These are phyloP conservation scores for Suillus variegatus DNA, from an alignment of 768 basidiomycete genomes.

Conservation along the genomic window DNA sequence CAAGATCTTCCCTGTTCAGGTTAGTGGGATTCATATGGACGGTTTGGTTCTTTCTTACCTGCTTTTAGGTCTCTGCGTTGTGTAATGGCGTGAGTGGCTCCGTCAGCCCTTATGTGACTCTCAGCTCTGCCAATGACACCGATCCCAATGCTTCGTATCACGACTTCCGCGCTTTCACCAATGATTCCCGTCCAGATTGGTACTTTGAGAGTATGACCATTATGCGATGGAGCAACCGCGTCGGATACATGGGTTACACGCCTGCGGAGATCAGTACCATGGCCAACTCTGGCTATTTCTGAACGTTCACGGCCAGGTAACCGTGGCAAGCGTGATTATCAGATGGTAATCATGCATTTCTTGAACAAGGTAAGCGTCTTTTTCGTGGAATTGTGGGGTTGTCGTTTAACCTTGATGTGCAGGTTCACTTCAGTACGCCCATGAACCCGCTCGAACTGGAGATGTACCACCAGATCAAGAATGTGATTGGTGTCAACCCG, in stretches of 20 bases:
- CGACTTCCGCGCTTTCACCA: conserved; percentile 89
- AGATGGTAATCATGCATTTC: conserved; percentile 65
- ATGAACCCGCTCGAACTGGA: conserved; percentile 98
- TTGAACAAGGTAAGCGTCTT: conserved; percentile 53
- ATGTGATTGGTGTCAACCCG: conserved; percentile 98
- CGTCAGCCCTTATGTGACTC: conserved; percentile 81
- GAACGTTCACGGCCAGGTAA: conserved; percentile 67
- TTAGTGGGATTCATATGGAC: no score
- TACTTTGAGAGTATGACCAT: conserved; percentile 93
- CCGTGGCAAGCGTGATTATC: conserved; percentile 70
- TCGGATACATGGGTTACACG: conserved; percentile 88
- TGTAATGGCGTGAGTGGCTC: conserved; percentile 84
- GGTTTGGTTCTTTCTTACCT: no score
- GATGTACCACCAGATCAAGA: conserved; percentile 99
- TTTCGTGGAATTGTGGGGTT: not conserved
- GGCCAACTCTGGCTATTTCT: conserved; percentile 58
- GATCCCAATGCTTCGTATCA: conserved; percentile 84
- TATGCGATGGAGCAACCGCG: conserved; percentile 87
- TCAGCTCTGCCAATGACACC: conserved; percentile 76
- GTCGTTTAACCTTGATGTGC: not conserved
- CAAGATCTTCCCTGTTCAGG: no score
- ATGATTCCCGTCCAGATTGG: conserved; percentile 96
- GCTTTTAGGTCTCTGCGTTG: conserved; percentile 81
- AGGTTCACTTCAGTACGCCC: conserved; percentile 95
- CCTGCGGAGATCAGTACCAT: conserved; percentile 71